Evolutionary conservation across 768 basidiomycete species (phyloP), one percentile per base, ranked within the genome.

Genomic region (Pleurotus giganteus): DNA sequence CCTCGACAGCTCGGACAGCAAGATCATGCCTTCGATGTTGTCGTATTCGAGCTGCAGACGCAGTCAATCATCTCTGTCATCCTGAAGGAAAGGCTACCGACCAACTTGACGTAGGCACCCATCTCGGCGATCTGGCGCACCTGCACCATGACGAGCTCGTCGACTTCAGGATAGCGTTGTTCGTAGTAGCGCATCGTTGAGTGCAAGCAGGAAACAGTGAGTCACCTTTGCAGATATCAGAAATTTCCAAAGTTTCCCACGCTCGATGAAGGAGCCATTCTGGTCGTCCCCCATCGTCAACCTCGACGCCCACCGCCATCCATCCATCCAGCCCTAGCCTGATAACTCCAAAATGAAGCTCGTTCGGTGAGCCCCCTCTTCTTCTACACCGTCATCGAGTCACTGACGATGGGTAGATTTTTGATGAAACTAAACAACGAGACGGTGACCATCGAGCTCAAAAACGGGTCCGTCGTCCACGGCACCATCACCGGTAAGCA

Each of bases 371-470:
- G 41, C 42, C 47, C 32, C 26, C 51, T 42, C 47, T 39, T 23
- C 54, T 17, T 55, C 9, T 27, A 53, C 47, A 39, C 52, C 31
- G 45, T 46, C 32, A 44, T 51, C 55, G 49, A 37, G 39, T 26
- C 45, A 43, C 62, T 59, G 43, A 59, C 64, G 28, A 39, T 57
- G 27, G 47, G 31, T 66, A 96, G 93, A 71, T 98, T 96, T 77
- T 83, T 97, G 80, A 99, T 98, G 96, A 99, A 98, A 81, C 75
- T 99, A 76, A 96, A 97, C 82, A 98, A 98, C 70, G 96, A 99
- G 81, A 95, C 96, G 59, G 94, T 98, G 63, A 93, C 95, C 59
- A 84, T 98, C 70, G 95, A 99, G 78, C 82, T 99, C 62, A 99
- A 99, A 75, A 98, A 99, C 64, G 97, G 97, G 26, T 92, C 93